Evolutionary conservation across 495 filamentous ascomycete genomes (phyloP).

Genomic region (Penicillium verhagenii): DNA sequence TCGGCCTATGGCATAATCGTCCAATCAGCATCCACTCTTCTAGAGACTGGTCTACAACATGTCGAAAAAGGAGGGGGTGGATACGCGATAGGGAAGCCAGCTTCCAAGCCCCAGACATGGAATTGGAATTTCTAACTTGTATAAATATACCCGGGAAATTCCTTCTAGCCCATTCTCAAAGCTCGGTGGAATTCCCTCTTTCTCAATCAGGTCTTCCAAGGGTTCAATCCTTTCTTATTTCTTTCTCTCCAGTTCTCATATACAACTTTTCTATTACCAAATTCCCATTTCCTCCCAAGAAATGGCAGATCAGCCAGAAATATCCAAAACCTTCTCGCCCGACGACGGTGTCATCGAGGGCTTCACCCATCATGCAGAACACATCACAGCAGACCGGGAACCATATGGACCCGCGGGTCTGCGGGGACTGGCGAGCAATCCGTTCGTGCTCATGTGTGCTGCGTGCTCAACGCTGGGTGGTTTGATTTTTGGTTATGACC

Average conservation of each 20-base stretch:
- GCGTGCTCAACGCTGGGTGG: slow-evolving; percentile 56
- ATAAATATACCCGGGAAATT: neutral
- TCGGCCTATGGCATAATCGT: slow-evolving; percentile 12
- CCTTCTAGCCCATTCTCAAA: neutral
- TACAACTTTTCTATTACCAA: too few species aligned
- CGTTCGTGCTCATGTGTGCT: slow-evolving; percentile 53
- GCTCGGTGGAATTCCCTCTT: neutral
- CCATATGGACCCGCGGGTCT: slow-evolving; percentile 50
- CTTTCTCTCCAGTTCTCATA: neutral
- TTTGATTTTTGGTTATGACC: slow-evolving; percentile 58
- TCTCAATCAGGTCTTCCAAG: neutral
- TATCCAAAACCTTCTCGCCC: slow-evolving; percentile 18
- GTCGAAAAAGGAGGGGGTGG: neutral
- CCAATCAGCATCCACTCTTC: slow-evolving; percentile 11
- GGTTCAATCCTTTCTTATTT: neutral
- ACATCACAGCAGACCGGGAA: slow-evolving; percentile 36
- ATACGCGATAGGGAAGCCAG: neutral
- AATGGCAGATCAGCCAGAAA: slow-evolving; percentile 15
- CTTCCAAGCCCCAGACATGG: too few species aligned
- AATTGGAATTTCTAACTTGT: too few species aligned
- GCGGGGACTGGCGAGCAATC: slow-evolving; percentile 46
- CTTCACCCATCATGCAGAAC: slow-evolving; percentile 44
- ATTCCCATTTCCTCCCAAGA: neutral
- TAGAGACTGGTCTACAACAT: neutral
- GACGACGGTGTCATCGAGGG: slow-evolving; percentile 23